Conservation (phyloP, 2,329 filamentous ascomycete genomes). For the Aspergillus quadrilineatus region DNA sequence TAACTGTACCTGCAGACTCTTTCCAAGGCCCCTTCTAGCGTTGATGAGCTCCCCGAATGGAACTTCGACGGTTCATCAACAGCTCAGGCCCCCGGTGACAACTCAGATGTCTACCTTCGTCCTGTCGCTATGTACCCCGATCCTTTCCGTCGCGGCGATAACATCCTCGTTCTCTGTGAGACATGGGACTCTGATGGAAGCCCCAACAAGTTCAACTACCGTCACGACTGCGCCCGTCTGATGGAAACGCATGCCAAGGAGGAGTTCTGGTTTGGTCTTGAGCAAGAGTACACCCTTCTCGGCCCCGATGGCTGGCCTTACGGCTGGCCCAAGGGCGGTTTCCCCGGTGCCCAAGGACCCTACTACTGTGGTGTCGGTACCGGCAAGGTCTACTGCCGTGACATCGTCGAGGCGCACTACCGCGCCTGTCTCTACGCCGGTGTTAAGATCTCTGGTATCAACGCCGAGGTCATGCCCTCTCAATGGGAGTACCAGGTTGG, state of each 20-base stretch:
- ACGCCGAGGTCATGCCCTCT: slow-evolving; percentile 96
- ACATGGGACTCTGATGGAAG: slow-evolving; percentile 92
- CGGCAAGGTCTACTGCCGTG: slow-evolving; percentile 95
- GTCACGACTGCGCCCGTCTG: slow-evolving; percentile 83
- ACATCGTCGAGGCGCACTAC: slow-evolving; percentile 95
- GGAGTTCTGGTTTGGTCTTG: slow-evolving; percentile 95
- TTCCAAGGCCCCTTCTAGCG: slow-evolving; percentile 54
- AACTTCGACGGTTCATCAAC: slow-evolving; percentile 90
- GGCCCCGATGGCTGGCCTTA: slow-evolving; percentile 84
- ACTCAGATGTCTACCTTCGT: slow-evolving; percentile 96
- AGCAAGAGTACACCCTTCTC: slow-evolving; percentile 96
- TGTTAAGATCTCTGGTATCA: slow-evolving; percentile 95
- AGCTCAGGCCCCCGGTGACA: slow-evolving; percentile 85
- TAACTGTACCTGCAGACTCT: slow-evolving; percentile 55
- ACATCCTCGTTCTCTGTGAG: slow-evolving; percentile 91
- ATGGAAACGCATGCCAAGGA: slow-evolving; percentile 83
- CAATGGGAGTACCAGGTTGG: slow-evolving; percentile 99
- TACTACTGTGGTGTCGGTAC: slow-evolving; percentile 99
- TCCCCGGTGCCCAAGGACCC: slow-evolving; percentile 87
- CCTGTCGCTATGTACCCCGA: slow-evolving; percentile 87
- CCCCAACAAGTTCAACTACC: slow-evolving; percentile 98
- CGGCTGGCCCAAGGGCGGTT: slow-evolving; percentile 85
- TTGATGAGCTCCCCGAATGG: slow-evolving; percentile 72
- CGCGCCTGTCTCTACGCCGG: slow-evolving; percentile 84
- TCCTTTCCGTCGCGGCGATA: slow-evolving; percentile 84